Conservation (phyloP, 305 asterid genomes). For the Fraxinus sp. region DNA sequence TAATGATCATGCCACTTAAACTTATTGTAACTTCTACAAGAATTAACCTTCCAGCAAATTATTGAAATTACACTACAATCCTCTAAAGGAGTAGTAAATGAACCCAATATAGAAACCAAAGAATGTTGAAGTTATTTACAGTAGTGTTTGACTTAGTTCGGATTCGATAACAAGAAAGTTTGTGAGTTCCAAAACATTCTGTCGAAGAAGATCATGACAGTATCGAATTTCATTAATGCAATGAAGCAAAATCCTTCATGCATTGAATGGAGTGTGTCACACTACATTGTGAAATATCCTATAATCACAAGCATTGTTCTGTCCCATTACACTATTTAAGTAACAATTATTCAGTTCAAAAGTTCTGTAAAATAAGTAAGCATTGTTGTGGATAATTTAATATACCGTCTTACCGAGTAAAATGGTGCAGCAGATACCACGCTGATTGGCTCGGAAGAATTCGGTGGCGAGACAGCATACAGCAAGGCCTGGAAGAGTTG, state of each 20-base stretch:
- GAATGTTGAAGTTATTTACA: no score
- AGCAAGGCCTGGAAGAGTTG: conserved; percentile 85
- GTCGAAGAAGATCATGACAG: neutral
- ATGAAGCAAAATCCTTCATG: neutral
- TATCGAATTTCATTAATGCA: neutral
- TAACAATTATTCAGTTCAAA: neutral
- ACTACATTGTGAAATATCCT: neutral
- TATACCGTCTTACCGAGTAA: conserved; percentile 61
- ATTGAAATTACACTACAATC: no score
- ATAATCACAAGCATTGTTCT: neutral
- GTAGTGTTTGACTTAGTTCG: neutral
- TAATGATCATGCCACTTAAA: conserved; percentile 19
- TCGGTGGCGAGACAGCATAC: conserved; percentile 63
- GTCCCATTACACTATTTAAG: conserved; percentile 5
- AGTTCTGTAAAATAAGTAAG: neutral
- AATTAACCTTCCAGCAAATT: no score
- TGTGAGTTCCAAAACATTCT: neutral
- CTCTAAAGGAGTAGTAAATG: no score
- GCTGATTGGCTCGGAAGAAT: conserved; percentile 58
- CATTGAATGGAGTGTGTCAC: neutral
- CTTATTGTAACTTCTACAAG: no score
- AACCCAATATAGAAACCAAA: no score
- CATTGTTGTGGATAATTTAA: neutral
- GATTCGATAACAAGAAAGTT: neutral
- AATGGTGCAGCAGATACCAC: conserved; percentile 91